phyloP scores from a whole-genome alignment of 805 yeast species.

The Kuraishia hungarica region DNA sequence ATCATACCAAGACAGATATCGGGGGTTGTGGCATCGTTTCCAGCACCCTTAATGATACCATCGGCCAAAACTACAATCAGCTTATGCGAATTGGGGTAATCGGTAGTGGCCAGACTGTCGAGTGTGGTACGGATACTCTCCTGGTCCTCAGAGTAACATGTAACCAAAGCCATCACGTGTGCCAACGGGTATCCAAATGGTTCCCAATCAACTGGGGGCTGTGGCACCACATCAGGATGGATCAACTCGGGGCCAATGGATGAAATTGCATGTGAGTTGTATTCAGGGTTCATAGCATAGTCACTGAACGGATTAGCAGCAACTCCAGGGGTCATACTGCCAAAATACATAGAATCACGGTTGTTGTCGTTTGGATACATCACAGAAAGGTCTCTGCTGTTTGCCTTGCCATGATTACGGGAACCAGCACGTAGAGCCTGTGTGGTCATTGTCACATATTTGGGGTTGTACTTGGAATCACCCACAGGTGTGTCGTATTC shows the following conservation, averaged over 20 bases:
- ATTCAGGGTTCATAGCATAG: background rate
- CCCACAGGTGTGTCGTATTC: constrained; percentile 25
- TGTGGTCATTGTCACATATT: constrained; percentile 55
- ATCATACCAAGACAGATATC: constrained; percentile 84
- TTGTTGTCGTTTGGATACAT: background rate
- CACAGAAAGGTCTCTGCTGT: background rate
- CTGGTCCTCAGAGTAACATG: constrained; percentile 92
- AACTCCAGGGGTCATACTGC: constrained; percentile 10
- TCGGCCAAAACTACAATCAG: constrained; percentile 82
- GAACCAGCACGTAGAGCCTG: constrained; percentile 34
- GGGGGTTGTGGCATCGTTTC: constrained; percentile 81
- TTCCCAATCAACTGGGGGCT: constrained; percentile 83
- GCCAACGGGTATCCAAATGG: constrained; percentile 79
- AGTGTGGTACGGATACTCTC: constrained; percentile 79
- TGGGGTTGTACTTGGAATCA: constrained; percentile 29
- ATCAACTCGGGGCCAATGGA: constrained; percentile 51
- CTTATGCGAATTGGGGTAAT: constrained; percentile 92
- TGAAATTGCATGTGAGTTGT: background rate
- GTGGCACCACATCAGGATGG: constrained; percentile 78
- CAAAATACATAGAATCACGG: constrained; percentile 6
- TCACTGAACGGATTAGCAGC: constrained; percentile 21
- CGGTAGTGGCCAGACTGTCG: constrained; percentile 92
- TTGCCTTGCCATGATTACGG: constrained; percentile 4
- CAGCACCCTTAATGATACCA: constrained; percentile 91
- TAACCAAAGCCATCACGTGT: constrained; percentile 69